A percentile compares a stretch with the other conserved stretches of the same genome.
Evolutionary conservation across 1,139 yeast genomes (phyloP).

Genomic region (Debaryomycetaceae sp.): DNA sequence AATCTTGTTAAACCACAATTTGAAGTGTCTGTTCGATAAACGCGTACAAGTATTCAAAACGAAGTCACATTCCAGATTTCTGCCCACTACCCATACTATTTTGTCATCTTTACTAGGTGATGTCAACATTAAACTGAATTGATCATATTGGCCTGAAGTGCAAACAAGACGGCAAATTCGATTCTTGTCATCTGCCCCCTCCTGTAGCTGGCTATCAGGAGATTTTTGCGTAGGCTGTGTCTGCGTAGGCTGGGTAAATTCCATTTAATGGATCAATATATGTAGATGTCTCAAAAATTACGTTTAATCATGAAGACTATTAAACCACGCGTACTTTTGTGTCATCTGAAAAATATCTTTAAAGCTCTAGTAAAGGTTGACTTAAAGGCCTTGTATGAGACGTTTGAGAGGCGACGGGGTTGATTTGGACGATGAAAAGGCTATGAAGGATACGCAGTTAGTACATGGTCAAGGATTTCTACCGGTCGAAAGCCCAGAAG

Average conservation of each 20-base stretch:
- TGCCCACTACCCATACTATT: slow-evolving; percentile 68
- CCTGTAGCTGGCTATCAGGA: slow-evolving; percentile 33
- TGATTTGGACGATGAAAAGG: background rate
- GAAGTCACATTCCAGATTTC: slow-evolving; percentile 66
- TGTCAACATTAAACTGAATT: slow-evolving; percentile 29
- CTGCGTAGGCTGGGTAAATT: slow-evolving; percentile 44
- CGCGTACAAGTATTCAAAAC: slow-evolving; percentile 62
- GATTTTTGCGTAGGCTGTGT: slow-evolving; percentile 69
- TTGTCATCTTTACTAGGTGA: slow-evolving; percentile 14
- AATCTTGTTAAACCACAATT: slow-evolving; percentile 55
- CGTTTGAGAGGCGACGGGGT: background rate
- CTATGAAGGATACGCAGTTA: background rate
- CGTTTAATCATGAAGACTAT: no score
- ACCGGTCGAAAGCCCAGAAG: background rate
- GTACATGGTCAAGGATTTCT: background rate
- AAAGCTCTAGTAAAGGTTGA: no score
- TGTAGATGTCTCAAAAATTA: background rate
- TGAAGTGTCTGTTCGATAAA: slow-evolving; percentile 75
- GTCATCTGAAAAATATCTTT: no score
- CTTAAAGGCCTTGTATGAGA: background rate
- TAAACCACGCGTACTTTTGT: no score
- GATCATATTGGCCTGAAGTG: slow-evolving; percentile 58
- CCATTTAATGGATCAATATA: slow-evolving; percentile 13
- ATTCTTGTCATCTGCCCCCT: slow-evolving; percentile 22
- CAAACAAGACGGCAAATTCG: slow-evolving; percentile 55